Evolutionary conservation across 2,329 filamentous ascomycete genomes (phyloP), one percentile per base, ranked within the genome.

Genomic region (Knufia fluminis): DNA sequence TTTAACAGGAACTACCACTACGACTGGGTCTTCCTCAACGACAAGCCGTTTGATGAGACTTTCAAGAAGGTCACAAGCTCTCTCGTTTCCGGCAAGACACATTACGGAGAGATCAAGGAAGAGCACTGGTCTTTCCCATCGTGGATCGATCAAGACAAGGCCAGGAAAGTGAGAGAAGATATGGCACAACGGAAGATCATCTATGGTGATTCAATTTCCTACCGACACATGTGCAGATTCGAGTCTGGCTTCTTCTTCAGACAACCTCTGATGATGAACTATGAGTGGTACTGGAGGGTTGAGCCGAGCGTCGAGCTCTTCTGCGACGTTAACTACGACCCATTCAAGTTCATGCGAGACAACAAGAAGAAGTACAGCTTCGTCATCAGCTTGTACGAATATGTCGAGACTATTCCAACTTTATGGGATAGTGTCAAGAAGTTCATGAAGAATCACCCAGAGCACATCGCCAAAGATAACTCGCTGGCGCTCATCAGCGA

Each of bases 221-320:
- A 98, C 74, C 83, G 92, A 56, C 94, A 98, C 75, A 98, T 98
- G 92, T 98, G 92, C 71, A 87, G 92, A 57, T 98, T 95, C 66
- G 92, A 98, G 71, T 97, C 91, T 6, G 92, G 92, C 33, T 98
- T 98, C 77, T 98, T 98, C 78, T 98, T 97, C 80, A 88, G 85
- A 54, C 92, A 98, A 67, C 79, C 81, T 24, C 72, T 96, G 59
- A 90, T 98, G 86, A 71, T 86, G 67, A 89, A 97, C 66, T 98
- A 94, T 70, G 92, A 98, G 65, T 98, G 88, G 80, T 98, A 98
- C 78, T 98, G 92, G 92, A 87, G 94, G 59, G 92, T 98, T 12
- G 92, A 98, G 76, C 92, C 92, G 60, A 92, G 86, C 69, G 82
- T 98, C 65, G 86, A 97, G 74, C 83, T 98, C 54, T 96, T 81